Evolutionary conservation across 2,329 filamentous ascomycete species (phyloP).

Genomic region (Podosphaera xanthii): DNA sequence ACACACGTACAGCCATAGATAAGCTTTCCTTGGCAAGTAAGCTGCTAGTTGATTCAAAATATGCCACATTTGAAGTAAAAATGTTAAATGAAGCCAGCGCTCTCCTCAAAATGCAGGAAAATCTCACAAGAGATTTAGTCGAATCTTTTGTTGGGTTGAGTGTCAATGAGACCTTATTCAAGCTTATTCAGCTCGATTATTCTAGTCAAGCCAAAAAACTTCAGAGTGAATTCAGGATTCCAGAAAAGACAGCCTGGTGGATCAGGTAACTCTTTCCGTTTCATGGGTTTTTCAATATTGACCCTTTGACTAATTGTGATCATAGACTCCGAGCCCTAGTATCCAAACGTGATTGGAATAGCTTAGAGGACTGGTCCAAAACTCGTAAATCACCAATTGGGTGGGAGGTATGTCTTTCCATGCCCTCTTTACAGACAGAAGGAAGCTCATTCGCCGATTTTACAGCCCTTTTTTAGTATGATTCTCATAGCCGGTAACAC

Average conservation of each 20-base stretch:
- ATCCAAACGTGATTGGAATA: slow-evolving; percentile 73
- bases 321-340: slow-evolving; percentile 62
- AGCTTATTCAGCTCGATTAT: slow-evolving; percentile 62
- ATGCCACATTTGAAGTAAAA: slow-evolving; percentile 49
- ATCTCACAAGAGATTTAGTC: slow-evolving; percentile 62
- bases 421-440: neutral
- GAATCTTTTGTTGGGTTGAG: slow-evolving; percentile 60
- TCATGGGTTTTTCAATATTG: neutral
- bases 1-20: slow-evolving; percentile 48
- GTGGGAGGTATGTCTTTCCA: slow-evolving; percentile 36
- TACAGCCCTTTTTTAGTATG: slow-evolving; percentile 71
- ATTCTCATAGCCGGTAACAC: slow-evolving; percentile 75
- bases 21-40: slow-evolving; percentile 76
- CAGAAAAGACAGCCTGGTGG: slow-evolving; percentile 83
- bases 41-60: slow-evolving; percentile 62
- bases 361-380: slow-evolving; percentile 67
- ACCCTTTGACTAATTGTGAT: neutral
- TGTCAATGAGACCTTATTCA: slow-evolving; percentile 80
- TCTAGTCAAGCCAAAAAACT: slow-evolving; percentile 70
- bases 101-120: slow-evolving; percentile 67
- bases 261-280: slow-evolving; percentile 25
- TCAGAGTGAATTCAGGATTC: slow-evolving; percentile 77
- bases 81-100: slow-evolving; percentile 59
- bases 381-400: slow-evolving; percentile 74
- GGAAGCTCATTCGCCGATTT: neutral